Percentiles rank a stretch among this genome's conserved stretches.
Conservation (phyloP, 2,329 filamentous ascomycete genomes). For the Aaosphaeria arxii region DNA sequence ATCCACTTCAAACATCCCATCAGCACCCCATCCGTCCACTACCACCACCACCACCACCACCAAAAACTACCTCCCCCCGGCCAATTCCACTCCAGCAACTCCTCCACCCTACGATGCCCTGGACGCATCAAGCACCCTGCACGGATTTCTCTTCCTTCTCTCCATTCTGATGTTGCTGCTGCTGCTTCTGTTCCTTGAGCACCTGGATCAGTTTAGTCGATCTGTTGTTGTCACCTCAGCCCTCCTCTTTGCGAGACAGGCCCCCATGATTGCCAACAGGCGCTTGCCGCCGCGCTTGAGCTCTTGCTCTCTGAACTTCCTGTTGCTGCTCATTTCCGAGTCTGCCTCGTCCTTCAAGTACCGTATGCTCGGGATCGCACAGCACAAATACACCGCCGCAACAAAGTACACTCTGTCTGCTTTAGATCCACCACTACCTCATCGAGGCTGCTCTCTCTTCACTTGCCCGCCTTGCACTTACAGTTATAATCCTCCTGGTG, state of each 20-base stretch:
- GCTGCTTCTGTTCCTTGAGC: not conserved
- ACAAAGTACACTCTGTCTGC: constrained; percentile 15
- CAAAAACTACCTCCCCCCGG: no score
- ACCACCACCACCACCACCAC: not conserved
- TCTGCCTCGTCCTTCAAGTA: constrained; percentile 36
- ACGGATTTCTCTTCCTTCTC: not conserved
- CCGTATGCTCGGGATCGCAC: constrained; percentile 23
- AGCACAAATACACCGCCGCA: constrained; percentile 33
- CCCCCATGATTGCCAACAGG: constrained; percentile 25
- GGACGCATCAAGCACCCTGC: no score
- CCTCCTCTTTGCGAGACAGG: constrained; percentile 22
- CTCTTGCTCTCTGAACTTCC: constrained; percentile 1
- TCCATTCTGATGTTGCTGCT: not conserved
- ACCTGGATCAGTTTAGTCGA: no score
- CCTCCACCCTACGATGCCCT: no score
- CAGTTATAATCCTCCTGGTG: constrained; percentile 11
- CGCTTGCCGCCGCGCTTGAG: constrained; percentile 34
- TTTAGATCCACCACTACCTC: constrained; percentile 13
- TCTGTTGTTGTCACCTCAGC: constrained; percentile 12
- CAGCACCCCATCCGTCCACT: not conserved
- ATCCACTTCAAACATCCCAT: not conserved
- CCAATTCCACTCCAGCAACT: no score
- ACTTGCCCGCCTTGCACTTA: constrained; percentile 16
- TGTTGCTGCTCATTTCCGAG: constrained; percentile 26
- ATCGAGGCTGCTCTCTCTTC: constrained; percentile 26